Evolutionary conservation across 2,329 filamentous ascomycete species (phyloP).

Genomic region (Fusarium nanum): DNA sequence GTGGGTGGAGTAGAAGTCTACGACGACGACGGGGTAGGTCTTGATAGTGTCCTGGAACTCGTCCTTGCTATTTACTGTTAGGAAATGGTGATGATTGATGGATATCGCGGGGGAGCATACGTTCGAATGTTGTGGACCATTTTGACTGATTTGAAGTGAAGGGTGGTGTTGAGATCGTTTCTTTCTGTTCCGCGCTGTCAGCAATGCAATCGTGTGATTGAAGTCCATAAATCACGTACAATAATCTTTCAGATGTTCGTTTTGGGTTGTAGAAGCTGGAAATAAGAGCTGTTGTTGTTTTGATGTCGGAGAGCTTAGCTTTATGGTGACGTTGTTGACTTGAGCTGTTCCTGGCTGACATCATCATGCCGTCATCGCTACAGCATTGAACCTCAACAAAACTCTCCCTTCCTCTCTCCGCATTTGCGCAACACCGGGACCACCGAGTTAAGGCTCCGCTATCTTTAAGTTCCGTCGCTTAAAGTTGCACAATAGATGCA

Average conservation of each 20-base stretch:
- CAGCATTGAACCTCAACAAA: not conserved
- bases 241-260: accelerated
- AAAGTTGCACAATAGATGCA: not conserved
- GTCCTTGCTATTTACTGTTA: slow-evolving; percentile 14
- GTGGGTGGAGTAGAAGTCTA: slow-evolving; percentile 33
- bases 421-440: not conserved
- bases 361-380: slow-evolving; percentile 37
- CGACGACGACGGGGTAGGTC: slow-evolving; percentile 22
- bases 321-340: slow-evolving; percentile 20
- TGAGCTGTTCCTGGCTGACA: slow-evolving; percentile 15
- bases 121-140: slow-evolving; percentile 37
- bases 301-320: not conserved
- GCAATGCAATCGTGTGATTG: not conserved
- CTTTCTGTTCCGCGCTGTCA: not conserved
- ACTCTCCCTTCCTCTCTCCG: slow-evolving; percentile 4
- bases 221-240: not conserved
- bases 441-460: not conserved
- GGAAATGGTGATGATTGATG: not conserved
- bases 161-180: not conserved
- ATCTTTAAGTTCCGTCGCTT: not conserved
- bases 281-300: not conserved
- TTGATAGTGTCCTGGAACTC: slow-evolving; percentile 30
- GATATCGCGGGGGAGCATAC: not conserved
- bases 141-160: slow-evolving; percentile 6
- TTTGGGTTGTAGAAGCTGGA: not conserved